Evolutionary conservation across 441 rosid species (phyloP).

Genomic region (Syzygium syzygioides): DNA sequence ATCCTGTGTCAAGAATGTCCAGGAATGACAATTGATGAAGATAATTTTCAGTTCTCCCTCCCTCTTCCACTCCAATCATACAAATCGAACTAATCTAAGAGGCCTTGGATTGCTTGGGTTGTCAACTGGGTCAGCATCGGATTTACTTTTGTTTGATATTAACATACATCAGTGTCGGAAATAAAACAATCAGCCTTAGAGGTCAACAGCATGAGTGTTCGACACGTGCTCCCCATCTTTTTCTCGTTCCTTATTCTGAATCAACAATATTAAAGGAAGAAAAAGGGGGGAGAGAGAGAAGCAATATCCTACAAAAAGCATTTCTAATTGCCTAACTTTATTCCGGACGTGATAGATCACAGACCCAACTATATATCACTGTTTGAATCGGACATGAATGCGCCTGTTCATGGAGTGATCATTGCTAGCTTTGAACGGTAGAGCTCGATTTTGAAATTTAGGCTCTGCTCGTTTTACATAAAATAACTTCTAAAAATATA

Average conservation of each 20-base stretch:
- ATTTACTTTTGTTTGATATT: not conserved
- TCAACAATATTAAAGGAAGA: not conserved
- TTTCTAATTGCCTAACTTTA: not conserved
- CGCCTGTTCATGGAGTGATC: not conserved
- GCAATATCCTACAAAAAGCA: not conserved
- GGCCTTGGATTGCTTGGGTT: not conserved
- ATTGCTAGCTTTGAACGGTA: not conserved
- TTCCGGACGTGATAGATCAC: not conserved
- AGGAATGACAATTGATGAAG: not conserved
- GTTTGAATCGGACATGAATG: not conserved
- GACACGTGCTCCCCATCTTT: not conserved
- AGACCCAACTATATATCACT: not conserved
- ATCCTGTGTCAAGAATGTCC: not conserved
- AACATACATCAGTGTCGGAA: not conserved
- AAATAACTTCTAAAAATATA: no score
- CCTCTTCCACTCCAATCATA: not conserved
- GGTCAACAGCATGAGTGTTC: slow-evolving; percentile 11
- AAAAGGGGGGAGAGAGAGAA: not conserved
- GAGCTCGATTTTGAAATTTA: not conserved
- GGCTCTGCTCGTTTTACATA: rapidly evolving
- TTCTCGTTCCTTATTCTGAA: not conserved
- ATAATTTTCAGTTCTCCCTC: not conserved
- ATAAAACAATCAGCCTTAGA: not conserved
- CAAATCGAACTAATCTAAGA: not conserved
- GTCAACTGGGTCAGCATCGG: not conserved